Evolutionary conservation across 1,139 yeast genomes (phyloP).

Genomic region (Yamadazyma dendronema): DNA sequence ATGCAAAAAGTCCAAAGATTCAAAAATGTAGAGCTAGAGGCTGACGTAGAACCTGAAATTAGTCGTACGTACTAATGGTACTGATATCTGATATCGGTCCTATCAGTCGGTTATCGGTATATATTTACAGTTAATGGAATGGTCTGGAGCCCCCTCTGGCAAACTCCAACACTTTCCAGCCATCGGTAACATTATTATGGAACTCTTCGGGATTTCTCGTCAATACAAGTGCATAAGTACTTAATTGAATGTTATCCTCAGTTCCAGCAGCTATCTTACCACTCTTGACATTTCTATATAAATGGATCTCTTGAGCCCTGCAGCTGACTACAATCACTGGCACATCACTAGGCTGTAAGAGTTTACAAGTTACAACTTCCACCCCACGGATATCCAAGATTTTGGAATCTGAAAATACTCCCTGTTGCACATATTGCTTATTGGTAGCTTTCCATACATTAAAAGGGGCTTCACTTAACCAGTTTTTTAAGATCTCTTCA

Average conservation of each 20-base stretch:
- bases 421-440: slow-evolving; percentile 90
- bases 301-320: slow-evolving; percentile 93
- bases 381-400: slow-evolving; percentile 95
- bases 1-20: no score
- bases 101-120: no score
- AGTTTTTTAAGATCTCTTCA: slow-evolving; percentile 71
- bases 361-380: slow-evolving; percentile 85
- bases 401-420: slow-evolving; percentile 85
- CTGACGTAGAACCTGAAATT: no score
- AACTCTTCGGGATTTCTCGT: slow-evolving; percentile 92
- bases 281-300: slow-evolving; percentile 84
- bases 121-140: slow-evolving; percentile 53
- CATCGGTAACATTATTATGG: slow-evolving; percentile 88
- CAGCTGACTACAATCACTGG: slow-evolving; percentile 95
- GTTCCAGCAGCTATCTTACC: slow-evolving; percentile 97
- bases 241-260: slow-evolving; percentile 87
- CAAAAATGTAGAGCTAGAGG: no score
- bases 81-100: no score
- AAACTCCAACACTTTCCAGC: slow-evolving; percentile 95
- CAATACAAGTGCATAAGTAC: slow-evolving; percentile 94
- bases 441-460: slow-evolving; percentile 94
- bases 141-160: slow-evolving; percentile 93
- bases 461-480: slow-evolving; percentile 97
- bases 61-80: no score
- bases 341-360: slow-evolving; percentile 85